phyloP scores from a whole-genome alignment of 108 stramenopile genomes.

The Nannochloropsis granulata region DNA sequence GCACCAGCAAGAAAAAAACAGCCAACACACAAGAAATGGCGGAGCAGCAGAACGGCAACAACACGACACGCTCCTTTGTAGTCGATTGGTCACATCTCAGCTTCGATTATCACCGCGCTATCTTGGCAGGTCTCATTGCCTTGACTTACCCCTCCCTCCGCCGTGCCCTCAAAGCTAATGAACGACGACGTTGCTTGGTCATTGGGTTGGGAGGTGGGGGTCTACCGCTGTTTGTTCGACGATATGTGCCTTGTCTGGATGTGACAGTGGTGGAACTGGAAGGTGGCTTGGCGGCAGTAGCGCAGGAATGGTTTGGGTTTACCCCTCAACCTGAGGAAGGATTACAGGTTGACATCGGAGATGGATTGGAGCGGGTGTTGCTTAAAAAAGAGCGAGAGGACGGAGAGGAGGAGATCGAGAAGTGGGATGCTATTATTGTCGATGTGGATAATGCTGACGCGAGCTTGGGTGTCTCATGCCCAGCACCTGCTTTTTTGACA shows the following conservation, averaged over 20 bases:
- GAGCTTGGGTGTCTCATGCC: neutral
- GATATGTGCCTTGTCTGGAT: neutral
- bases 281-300: neutral
- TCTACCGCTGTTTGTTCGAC: neutral
- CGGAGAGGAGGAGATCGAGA: neutral
- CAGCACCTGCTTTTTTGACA: neutral
- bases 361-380: neutral
- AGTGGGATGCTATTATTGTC: neutral
- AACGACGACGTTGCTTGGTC: neutral
- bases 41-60: neutral
- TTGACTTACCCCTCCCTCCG: neutral
- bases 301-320: neutral
- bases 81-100: constrained; percentile 16
- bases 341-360: neutral
- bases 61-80: neutral
- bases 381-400: neutral
- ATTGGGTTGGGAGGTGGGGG: neutral
- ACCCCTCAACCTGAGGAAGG: neutral
- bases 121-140: neutral
- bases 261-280: neutral
- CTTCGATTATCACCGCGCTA: constrained; percentile 20
- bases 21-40: neutral
- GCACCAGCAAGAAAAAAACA: neutral
- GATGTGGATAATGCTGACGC: neutral
- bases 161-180: neutral